phyloP scores from a whole-genome alignment of 2,329 filamentous ascomycete species.

The Ophiostoma triangulosporum region DNA sequence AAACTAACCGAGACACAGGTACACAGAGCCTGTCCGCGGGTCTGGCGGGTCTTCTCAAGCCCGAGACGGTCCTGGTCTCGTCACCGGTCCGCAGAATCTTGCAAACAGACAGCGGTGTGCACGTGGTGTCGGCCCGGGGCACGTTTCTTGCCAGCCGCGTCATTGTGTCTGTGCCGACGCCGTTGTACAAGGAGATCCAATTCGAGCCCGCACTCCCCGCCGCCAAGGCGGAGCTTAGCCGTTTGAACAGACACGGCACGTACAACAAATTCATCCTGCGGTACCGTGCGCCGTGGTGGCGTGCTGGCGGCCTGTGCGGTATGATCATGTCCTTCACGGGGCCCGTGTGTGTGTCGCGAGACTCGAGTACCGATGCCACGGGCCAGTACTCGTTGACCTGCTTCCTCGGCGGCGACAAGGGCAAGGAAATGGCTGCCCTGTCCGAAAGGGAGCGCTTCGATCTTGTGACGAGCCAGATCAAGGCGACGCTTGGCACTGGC shows the following conservation, averaged over 20 bases:
- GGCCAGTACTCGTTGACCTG: conserved; percentile 24
- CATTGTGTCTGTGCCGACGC: conserved; percentile 10
- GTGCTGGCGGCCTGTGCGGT: conserved; percentile 28
- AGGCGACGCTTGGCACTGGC: background rate
- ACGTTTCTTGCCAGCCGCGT: conserved; percentile 6
- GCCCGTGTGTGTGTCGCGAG: conserved; percentile 4
- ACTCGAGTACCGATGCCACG: conserved; percentile 13
- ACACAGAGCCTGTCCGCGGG: conserved; percentile 22
- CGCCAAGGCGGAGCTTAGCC: conserved; percentile 16
- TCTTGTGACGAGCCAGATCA: conserved; percentile 3
- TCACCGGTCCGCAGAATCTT: conserved; percentile 6
- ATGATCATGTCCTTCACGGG: conserved; percentile 15
- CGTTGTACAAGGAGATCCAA: conserved; percentile 20
- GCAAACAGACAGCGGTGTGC: background rate
- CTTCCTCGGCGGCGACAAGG: conserved; percentile 27
- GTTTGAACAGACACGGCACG: conserved; percentile 29
- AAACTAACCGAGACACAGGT: background rate
- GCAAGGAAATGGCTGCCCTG: conserved; percentile 20
- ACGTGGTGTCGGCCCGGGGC: conserved; percentile 2
- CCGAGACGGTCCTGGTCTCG: background rate
- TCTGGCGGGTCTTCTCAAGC: conserved; percentile 2
- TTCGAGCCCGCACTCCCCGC: conserved; percentile 31
- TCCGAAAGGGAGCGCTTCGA: conserved; percentile 1
- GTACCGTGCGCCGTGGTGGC: conserved; percentile 28
- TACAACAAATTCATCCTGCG: conserved; percentile 37